Percentiles rank a stretch among this genome's conserved stretches.
These are phyloP conservation scores for Candida ovalis DNA, from an alignment of 805 yeast species.

Conservation along the genomic window DNA sequence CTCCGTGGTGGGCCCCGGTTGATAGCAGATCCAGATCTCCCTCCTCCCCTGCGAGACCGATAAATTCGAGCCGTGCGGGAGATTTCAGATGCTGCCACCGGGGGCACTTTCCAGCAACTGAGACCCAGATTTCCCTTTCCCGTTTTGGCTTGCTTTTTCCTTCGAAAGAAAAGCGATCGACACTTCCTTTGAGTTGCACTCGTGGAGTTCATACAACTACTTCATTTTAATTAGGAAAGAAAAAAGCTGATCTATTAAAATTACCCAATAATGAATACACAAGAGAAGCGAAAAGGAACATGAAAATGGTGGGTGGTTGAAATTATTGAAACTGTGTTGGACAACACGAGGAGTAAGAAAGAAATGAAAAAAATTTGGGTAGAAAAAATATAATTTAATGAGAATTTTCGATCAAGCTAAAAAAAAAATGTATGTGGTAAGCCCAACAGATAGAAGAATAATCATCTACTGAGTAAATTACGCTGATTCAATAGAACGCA, in stretches of 20 bases:
- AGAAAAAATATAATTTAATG: too few species aligned
- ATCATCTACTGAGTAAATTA: conserved; percentile 12
- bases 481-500: conserved; percentile 72
- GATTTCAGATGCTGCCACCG: too few species aligned
- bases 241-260: not conserved
- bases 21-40: too few species aligned
- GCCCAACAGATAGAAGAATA: conserved; percentile 17
- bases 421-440: not conserved
- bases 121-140: not conserved
- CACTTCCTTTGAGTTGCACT: too few species aligned
- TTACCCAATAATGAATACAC: not conserved
- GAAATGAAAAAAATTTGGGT: not conserved
- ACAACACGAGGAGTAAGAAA: too few species aligned
- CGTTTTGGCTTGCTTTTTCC: too few species aligned
- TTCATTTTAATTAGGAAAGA: not conserved
- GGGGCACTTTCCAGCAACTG: too few species aligned
- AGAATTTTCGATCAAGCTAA: not conserved
- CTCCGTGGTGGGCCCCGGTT: not conserved
- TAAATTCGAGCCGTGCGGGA: conserved; percentile 1
- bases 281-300: not conserved
- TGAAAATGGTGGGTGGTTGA: too few species aligned
- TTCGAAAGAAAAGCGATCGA: too few species aligned
- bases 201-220: not conserved
- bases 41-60: too few species aligned
- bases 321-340: too few species aligned